Evolutionary conservation across 179 eudicot species (phyloP), one percentile per base, ranked within the genome.

Genomic region (Silene vulgaris): DNA sequence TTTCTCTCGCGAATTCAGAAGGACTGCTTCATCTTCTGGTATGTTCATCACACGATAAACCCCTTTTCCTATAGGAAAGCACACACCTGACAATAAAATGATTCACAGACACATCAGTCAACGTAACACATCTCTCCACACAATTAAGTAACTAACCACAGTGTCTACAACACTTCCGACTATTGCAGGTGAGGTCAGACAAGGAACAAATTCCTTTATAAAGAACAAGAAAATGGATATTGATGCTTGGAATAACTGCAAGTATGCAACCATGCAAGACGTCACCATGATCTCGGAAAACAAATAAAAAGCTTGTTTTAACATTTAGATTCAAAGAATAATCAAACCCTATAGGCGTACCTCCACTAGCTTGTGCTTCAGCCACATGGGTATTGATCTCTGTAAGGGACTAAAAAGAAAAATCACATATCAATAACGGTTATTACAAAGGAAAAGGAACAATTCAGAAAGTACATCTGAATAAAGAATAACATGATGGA

Each of bases 1-100:
- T 81, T 95, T 95, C 78, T 95, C 99, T 74, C 99, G 87, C 14
- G 99, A 95, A 82, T 95, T 95, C 65, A 95, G 66, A 75, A 95
- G 99, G 75, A 90, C 87, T 2, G 95, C 96, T 87, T 95, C 99
- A 80, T 95, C 97, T 86, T 92, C 97, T 14, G 99, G 99, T 77
- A 95, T 92, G 80, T 89, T 80, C 30, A 95, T 83, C 29, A 95
- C 93, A 78, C 96, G 95, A 79, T 88, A 89, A 85, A 89, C 82
- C 75, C 97, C 99, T 84, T 84, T 92, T 52, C 95, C 97, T 88
- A 95, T 89, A 8, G 99, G 99, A 80, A 89, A 95, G 82, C 96
- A 88, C 73, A 95, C 94, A 60, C 97, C 99, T 95, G 82, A 21
- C 26, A 80, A 67, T 63, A 73, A 71, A 14, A 69, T 5, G 21